Percentiles rank a stretch among this genome's conserved stretches.
Evolutionary conservation across 1,284 basidiomycete genomes (phyloP).

Genomic region (Ustilago nuda): DNA sequence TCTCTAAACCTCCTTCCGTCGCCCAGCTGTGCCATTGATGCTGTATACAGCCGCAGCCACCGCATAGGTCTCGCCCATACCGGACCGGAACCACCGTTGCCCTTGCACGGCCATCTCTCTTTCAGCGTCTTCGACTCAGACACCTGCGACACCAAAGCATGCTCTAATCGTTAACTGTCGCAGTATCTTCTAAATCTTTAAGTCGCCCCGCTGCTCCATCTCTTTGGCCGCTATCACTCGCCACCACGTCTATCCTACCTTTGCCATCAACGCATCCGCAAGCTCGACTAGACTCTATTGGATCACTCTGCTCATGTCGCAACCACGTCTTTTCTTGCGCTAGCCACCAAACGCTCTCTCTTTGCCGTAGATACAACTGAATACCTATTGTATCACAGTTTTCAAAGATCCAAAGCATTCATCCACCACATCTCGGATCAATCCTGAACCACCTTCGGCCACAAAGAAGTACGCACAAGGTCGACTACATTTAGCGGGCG

Average conservation of each 20-base stretch:
- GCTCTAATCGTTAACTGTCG: neutral
- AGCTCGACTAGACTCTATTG: neutral
- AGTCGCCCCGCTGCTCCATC: neutral
- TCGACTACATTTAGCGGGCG: constrained; percentile 39
- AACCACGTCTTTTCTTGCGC: constrained; percentile 1
- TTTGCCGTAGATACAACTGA: constrained; percentile 56
- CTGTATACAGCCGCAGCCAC: neutral
- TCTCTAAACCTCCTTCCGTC: neutral
- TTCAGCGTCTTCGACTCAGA: neutral
- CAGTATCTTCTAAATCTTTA: neutral
- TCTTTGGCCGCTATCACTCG: neutral
- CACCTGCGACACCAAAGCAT: neutral
- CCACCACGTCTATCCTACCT: neutral
- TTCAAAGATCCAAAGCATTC: constrained; percentile 50
- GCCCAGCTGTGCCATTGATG: too few species aligned
- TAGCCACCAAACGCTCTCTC: constrained; percentile 31
- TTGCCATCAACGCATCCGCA: neutral
- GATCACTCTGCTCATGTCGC: constrained; percentile 11
- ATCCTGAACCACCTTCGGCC: constrained; percentile 29
- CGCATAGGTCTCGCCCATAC: too few species aligned
- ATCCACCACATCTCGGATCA: constrained; percentile 56
- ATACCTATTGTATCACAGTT: constrained; percentile 57
- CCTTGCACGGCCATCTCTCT: neutral
- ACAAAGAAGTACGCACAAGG: too few species aligned
- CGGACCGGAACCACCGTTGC: too few species aligned